Percentiles rank a stretch among this genome's conserved stretches.
phyloP scores from a whole-genome alignment of 1,139 yeast species.

The Yamadazyma siamensis region DNA sequence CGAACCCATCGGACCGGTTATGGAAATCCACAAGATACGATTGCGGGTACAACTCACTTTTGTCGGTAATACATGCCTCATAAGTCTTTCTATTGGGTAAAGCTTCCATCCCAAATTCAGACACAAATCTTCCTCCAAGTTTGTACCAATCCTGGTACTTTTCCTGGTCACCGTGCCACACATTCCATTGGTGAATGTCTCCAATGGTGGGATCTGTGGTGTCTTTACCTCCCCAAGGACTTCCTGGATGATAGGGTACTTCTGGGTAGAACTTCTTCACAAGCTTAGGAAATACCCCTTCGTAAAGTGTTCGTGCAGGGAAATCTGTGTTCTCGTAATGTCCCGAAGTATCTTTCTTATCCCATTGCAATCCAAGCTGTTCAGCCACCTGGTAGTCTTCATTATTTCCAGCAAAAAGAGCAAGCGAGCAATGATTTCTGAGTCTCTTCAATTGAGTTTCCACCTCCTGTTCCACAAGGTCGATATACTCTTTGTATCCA shows the following conservation, averaged over 20 bases:
- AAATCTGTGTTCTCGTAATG: slow-evolving; percentile 29
- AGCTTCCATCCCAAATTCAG: slow-evolving; percentile 48
- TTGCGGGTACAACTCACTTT: slow-evolving; percentile 33
- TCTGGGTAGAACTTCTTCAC: slow-evolving; percentile 19
- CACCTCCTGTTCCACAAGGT: slow-evolving; percentile 29
- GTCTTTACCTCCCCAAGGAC: slow-evolving; percentile 39
- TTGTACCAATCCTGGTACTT: slow-evolving; percentile 41
- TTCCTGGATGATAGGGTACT: slow-evolving; percentile 38
- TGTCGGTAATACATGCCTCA: slow-evolving; percentile 27
- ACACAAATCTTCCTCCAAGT: slow-evolving; percentile 40
- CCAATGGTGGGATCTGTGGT: slow-evolving; percentile 36
- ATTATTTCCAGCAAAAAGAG: slow-evolving; percentile 40
- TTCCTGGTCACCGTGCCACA: slow-evolving; percentile 46
- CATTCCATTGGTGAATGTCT: slow-evolving; percentile 49
- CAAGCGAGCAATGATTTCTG: slow-evolving; percentile 32
- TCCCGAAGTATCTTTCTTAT: slow-evolving; percentile 20
- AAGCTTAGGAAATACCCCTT: slow-evolving; percentile 28
- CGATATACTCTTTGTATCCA: slow-evolving; percentile 24
- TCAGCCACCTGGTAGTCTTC: slow-evolving; percentile 49
- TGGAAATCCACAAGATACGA: slow-evolving; percentile 36
- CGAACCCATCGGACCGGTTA: slow-evolving; percentile 44
- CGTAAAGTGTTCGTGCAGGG: slow-evolving; percentile 42
- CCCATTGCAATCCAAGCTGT: slow-evolving; percentile 25
- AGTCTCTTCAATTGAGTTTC: slow-evolving; percentile 33
- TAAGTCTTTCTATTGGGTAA: slow-evolving; percentile 31